phyloP scores from a whole-genome alignment of 768 basidiomycete genomes.

The Lactarius indigo region DNA sequence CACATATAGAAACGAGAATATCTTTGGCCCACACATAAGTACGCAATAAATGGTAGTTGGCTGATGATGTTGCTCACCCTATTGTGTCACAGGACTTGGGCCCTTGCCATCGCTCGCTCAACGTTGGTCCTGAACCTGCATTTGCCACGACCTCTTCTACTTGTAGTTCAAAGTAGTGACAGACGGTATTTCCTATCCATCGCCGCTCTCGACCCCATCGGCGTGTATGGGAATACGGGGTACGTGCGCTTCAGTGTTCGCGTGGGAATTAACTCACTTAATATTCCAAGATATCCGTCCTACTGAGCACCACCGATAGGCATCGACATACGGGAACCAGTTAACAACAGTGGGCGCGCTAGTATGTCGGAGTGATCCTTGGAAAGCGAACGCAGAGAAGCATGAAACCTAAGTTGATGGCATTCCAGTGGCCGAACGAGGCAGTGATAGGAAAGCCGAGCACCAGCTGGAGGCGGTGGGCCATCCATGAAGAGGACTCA shows the following conservation, averaged over 20 bases:
- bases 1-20: neutral
- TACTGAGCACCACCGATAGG: neutral
- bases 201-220: too few relatives aligned
- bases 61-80: neutral
- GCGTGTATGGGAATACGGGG: too few relatives aligned
- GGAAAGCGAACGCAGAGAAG: neutral
- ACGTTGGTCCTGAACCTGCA: neutral
- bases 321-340: neutral
- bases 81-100: neutral
- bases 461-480: neutral
- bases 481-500: neutral
- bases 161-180: too few relatives aligned
- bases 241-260: too few relatives aligned
- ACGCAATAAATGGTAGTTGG: neutral
- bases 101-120: neutral
- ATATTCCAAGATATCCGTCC: neutral
- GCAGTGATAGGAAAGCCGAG: neutral
- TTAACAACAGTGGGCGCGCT: neutral
- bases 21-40: neutral
- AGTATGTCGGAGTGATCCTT: neutral
- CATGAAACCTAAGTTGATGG: neutral
- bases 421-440: neutral
- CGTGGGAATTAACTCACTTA: neutral
- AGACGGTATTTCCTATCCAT: too few relatives aligned
- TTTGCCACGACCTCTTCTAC: too few relatives aligned